Conservation (phyloP, 495 filamentous ascomycete species). For the Bryoglossum gracile region DNA sequence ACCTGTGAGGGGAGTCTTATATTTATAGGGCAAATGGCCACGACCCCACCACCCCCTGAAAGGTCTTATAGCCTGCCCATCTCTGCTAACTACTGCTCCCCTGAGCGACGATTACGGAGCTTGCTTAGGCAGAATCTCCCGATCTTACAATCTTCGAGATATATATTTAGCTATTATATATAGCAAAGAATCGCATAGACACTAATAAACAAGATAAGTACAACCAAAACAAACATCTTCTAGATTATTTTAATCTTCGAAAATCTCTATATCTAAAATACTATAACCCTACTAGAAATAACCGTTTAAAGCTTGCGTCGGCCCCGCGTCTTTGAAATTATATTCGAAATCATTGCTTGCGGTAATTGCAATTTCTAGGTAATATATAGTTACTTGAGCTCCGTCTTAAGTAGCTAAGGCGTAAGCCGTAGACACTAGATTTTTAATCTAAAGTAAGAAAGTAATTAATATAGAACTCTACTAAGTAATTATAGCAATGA, state of each 20-base stretch:
- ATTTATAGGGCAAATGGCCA: not conserved
- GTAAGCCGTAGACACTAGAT: constrained; percentile 16
- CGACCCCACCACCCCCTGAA: not conserved
- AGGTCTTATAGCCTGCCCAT: not conserved
- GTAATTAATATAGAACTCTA: constrained; percentile 16
- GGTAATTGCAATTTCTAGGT: constrained; percentile 16
- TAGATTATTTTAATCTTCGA: too few relatives aligned
- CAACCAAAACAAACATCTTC: too few relatives aligned
- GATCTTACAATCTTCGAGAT: not conserved
- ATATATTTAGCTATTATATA: too few relatives aligned
- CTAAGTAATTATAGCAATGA: constrained; percentile 10
- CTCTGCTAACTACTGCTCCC: not conserved
- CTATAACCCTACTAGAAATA: constrained; percentile 5
- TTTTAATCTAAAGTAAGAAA: constrained; percentile 19
- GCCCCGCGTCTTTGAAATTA: constrained; percentile 13
- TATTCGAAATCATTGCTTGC: constrained; percentile 13
- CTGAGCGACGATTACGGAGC: not conserved
- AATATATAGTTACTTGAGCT: constrained; percentile 17
- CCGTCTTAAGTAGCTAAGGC: constrained; percentile 12
- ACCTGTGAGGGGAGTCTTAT: not conserved
- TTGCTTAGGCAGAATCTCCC: not conserved
- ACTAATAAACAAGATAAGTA: too few relatives aligned
- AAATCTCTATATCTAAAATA: too few relatives aligned
- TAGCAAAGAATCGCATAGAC: too few relatives aligned
- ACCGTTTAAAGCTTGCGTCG: constrained; percentile 13